phyloP scores from a whole-genome alignment of 768 basidiomycete genomes.

The Lanmaoa rubissima region DNA sequence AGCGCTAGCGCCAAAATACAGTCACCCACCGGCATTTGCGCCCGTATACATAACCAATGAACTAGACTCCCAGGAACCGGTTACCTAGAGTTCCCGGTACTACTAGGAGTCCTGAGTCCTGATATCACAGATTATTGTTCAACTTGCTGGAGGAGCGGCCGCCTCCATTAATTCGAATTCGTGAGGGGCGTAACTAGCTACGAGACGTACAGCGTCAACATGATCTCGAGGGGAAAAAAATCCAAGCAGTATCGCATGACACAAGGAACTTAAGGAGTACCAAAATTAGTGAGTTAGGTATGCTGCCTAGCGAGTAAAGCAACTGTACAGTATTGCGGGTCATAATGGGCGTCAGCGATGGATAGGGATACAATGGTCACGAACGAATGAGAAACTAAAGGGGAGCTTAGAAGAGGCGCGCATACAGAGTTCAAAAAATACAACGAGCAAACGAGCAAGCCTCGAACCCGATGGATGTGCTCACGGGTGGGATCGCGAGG shows the following conservation, averaged over 20 bases:
- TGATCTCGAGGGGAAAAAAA: not conserved
- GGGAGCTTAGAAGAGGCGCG: not conserved
- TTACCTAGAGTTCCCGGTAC: constrained; percentile 5
- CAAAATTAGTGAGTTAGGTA: constrained; percentile 28
- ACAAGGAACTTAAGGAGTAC: constrained; percentile 5
- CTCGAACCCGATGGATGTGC: not conserved
- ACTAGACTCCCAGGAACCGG: constrained; percentile 6
- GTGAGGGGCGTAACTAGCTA: constrained; percentile 2
- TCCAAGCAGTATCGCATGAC: not conserved
- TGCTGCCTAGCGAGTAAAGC: constrained; percentile 26
- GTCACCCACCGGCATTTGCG: too few relatives aligned
- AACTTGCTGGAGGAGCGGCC: not conserved
- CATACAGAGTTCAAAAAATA: constrained; percentile 19
- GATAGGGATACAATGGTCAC: constrained; percentile 32
- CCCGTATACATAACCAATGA: too few relatives aligned
- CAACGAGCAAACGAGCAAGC: constrained; percentile 1
- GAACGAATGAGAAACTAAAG: constrained; percentile 5
- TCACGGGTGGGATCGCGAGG: constrained; percentile 24
- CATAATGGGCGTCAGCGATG: constrained; percentile 17
- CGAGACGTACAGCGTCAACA: constrained; percentile 7
- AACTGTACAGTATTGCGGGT: constrained; percentile 26
- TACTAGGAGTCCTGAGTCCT: not conserved
- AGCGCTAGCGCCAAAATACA: too few relatives aligned
- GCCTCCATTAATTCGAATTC: constrained; percentile 9
- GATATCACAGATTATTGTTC: not conserved